Percentiles rank a stretch among this genome's conserved stretches.
Conservation (phyloP, 2,329 filamentous ascomycete genomes). For the Diatrype stigma region DNA sequence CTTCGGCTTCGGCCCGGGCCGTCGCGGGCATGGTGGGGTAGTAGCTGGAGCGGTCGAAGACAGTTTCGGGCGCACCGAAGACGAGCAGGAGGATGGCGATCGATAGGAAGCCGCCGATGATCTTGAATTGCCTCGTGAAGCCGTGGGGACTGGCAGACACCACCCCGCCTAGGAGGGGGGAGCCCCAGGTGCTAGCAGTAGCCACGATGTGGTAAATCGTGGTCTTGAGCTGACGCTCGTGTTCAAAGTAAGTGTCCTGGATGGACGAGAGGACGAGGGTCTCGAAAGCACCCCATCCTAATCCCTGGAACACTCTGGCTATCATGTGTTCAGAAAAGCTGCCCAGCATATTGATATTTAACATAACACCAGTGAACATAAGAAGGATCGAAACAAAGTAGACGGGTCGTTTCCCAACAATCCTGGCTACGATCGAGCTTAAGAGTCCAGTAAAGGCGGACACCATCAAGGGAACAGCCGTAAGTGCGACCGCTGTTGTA, state of each 20-base stretch:
- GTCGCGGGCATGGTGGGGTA: constrained; percentile 11
- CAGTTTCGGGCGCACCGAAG: constrained; percentile 48
- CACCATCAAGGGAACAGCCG: constrained; percentile 48
- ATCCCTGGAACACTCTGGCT: constrained; percentile 49
- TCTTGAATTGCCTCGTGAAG: constrained; percentile 46
- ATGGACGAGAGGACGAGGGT: constrained; percentile 48
- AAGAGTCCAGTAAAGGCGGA: constrained; percentile 42
- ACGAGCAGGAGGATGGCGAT: constrained; percentile 43
- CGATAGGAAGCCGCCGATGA: constrained; percentile 46
- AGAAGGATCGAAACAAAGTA: constrained; percentile 43
- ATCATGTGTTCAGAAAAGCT: constrained; percentile 45
- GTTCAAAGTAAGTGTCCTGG: constrained; percentile 55
- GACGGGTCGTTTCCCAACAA: constrained; percentile 50
- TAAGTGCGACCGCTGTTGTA: constrained; percentile 44
- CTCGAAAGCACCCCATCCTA: constrained; percentile 58
- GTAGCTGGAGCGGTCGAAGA: constrained; percentile 41
- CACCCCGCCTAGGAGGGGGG: constrained; percentile 49
- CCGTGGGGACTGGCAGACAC: constrained; percentile 36
- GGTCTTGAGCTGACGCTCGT: constrained; percentile 44
- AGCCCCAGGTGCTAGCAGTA: constrained; percentile 47
- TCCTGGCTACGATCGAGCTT: constrained; percentile 38
- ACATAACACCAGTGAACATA: constrained; percentile 46
- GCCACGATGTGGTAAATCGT: constrained; percentile 42
- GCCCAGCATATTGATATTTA: constrained; percentile 41
- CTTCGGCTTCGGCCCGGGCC: constrained; percentile 11